Evolutionary conservation across 2,329 filamentous ascomycete genomes (phyloP).

Genomic region (Parafenestella ontariensis): DNA sequence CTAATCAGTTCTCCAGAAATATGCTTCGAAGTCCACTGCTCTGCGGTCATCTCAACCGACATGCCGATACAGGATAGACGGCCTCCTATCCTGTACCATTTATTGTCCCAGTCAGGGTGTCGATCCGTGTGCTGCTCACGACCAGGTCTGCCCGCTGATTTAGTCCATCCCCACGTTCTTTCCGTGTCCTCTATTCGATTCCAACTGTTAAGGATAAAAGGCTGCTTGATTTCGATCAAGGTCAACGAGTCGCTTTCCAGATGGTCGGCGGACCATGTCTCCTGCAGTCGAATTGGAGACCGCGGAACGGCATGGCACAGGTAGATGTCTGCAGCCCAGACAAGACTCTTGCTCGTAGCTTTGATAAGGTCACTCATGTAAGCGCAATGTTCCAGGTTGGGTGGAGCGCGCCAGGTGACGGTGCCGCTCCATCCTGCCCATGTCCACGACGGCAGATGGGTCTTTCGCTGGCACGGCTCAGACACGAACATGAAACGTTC

Average conservation of each 20-base stretch:
- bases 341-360: not conserved
- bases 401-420: conserved; percentile 17
- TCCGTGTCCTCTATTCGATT: conserved; percentile 1
- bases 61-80: conserved; percentile 11
- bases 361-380: conserved; percentile 17
- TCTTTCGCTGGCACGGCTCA: conserved; percentile 6
- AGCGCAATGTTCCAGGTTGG: conserved; percentile 9
- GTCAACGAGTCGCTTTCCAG: not conserved
- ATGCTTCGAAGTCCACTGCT: conserved; percentile 14
- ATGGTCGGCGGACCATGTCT: not conserved
- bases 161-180: conserved; percentile 6
- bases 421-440: conserved; percentile 22
- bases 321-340: conserved; percentile 17
- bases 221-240: conserved; percentile 1
- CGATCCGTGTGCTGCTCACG: conserved; percentile 1
- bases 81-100: conserved; percentile 12
- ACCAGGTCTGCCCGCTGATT: conserved; percentile 4
- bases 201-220: conserved; percentile 4
- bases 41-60: conserved; percentile 6
- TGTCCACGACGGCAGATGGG: conserved; percentile 10
- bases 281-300: conserved; percentile 1
- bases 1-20: conserved; percentile 12
- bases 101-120: conserved; percentile 2
- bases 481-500: conserved; percentile 12
- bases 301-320: not conserved